Base-by-base conservation (phyloP, 148 eudicot species). In the Pouteria glomerata region DNA sequence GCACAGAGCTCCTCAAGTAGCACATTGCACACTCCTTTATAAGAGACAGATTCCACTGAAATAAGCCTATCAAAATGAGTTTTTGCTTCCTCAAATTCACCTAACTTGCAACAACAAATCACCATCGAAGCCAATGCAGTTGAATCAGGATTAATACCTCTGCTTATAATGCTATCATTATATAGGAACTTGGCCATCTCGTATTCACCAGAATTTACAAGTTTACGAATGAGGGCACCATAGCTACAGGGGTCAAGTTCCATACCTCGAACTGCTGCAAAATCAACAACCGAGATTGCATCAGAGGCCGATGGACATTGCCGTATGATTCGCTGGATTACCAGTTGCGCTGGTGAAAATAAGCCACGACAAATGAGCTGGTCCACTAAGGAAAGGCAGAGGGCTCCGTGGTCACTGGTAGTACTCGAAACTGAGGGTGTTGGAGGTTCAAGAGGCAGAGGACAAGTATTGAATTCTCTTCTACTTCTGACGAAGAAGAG, bases 11-110 rank as follows among this genome's bases (percentile, higher is more conserved):
- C 77, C 52, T 47, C 33, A 1, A 83, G 27, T 16, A 83, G 33
- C 23, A n/a, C 79, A 74, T 69, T 57, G 44, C 82, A 84, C 2
- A 77, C 64, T 5, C 31, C 75, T 50, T 34, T 50, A 51, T 50
- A 57, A 44, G 73, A 59, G 5, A 42, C 2, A 29, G 26, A 41
- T 26, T 70, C 50, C 61, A 58, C 45, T 24, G 24, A 47, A 57
- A 80, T 30, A 8, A 83, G 29, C 74, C 57, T 83, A 68, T 80
- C 71, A 51, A 83, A 80, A 72, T 60, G 69, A 35, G 45, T 53
- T 58, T 80, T 80, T 29, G 81, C 86, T 60, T 83, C 86, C 27
- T 83, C 79, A 24, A 77, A 55, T 59, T 74, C 63, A n/a, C 81
- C 79, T 29, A 83, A 75, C n/a, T 71, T 74, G 50, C 79, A 70